Conservation (phyloP, 441 rosid genomes). For the Populus hybrid region DNA sequence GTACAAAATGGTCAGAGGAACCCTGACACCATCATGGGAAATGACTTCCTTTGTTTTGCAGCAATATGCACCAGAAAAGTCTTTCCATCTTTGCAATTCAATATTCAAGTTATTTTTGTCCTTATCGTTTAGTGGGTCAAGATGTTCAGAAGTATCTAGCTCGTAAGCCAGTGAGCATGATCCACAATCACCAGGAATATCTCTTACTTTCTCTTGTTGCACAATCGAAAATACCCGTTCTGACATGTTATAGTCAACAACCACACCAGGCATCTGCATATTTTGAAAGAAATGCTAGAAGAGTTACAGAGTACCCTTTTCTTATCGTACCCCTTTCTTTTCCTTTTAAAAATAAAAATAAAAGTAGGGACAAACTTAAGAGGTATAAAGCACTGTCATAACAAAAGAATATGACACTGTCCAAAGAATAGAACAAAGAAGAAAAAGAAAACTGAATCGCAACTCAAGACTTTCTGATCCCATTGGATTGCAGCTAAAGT, state of each 20-base stretch:
- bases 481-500: background rate
- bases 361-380: background rate
- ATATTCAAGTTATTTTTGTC: conserved; percentile 19
- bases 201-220: conserved; percentile 54
- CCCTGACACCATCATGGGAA: conserved; percentile 68
- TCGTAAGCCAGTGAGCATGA: conserved; percentile 23
- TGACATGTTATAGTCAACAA: conserved; percentile 77
- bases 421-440: background rate
- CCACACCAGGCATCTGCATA: conserved; percentile 77
- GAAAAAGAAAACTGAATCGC: background rate
- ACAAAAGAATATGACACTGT: background rate
- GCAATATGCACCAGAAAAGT: conserved; percentile 49
- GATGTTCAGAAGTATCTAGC: conserved; percentile 15
- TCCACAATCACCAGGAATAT: conserved; percentile 29
- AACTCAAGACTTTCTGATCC: no score
- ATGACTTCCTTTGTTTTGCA: conserved; percentile 69
- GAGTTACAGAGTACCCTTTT: background rate
- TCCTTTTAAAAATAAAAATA: background rate
- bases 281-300: conserved; percentile 1
- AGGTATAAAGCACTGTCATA: background rate
- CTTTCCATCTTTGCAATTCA: conserved; percentile 43
- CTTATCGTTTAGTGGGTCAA: conserved; percentile 12
- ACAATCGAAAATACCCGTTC: conserved; percentile 48
- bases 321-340: background rate
- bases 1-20: conserved; percentile 79